Base-by-base conservation (phyloP, 257 asterid species). In the Ocimum tenuiflorum region DNA sequence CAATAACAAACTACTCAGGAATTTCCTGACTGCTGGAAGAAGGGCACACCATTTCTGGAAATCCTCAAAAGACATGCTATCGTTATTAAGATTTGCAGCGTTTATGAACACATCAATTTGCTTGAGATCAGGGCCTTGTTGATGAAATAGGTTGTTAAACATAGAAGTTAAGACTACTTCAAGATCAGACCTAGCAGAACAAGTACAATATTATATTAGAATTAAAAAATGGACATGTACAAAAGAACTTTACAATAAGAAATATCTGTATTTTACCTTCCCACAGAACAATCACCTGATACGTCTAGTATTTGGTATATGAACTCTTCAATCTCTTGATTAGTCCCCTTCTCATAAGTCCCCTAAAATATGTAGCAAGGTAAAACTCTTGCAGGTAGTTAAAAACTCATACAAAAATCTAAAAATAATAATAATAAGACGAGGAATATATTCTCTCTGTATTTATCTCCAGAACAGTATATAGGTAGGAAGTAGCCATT, bases 261-360 rank as follows among this genome's bases (percentile, higher is more conserved):
- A 38, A 35, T 63, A 35, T 31, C 24, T 50, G 43, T 63, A 60
- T 60, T 50, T 65, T 78, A 89, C 97, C 99, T 82, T 77, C 80
- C 77, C 68, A 87, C 88, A 5, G 54, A 33, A 20, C 99, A 90
- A 62, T 92, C 95, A 53, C 61, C 86, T 23, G 81, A 73, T 68
- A 86, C 86, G 78, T 92, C 94, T 68, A 89, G 75, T 68, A 87
- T 47, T 71, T 84, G 90, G 86, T 84, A 89, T 52, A 92, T 82
- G 80, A 92, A 92, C 73, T 86, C 95, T 70, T 86, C 99, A 63
- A 92, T 87, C 24, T 92, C 99, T 77, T 82, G 80, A 10, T 80
- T 86, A 23, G 97, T 82, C 58, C 99, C 97, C 82, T 89, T 92
- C 82, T 89, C 96, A 66, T 88, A 92, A 38, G 91, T 86, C 41